Conservation (phyloP, 2,329 filamentous ascomycete species). For the Alternaria sp. region DNA sequence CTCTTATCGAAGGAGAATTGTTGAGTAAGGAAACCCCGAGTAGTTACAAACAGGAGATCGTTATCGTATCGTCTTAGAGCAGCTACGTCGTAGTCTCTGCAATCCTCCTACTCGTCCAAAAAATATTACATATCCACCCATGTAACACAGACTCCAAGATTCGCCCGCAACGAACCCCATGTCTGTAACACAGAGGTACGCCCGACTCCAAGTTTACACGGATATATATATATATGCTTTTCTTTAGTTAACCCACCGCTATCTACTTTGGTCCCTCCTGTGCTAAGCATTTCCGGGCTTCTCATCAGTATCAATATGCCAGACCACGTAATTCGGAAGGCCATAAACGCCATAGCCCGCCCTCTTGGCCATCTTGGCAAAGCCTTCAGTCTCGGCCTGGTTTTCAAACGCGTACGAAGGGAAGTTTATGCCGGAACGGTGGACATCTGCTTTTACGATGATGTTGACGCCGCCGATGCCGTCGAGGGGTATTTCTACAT, state of each 20-base stretch:
- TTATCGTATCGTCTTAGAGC: constrained; percentile 6
- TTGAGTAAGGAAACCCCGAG: neutral
- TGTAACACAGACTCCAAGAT: constrained; percentile 9
- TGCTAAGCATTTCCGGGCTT: constrained; percentile 76
- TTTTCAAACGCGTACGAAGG: constrained; percentile 97
- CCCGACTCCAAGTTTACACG: constrained; percentile 21
- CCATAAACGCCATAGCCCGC: constrained; percentile 93
- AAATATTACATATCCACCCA: neutral
- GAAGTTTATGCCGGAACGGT: constrained; percentile 97
- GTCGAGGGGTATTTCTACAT: constrained; percentile 90
- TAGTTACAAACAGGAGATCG: constrained; percentile 2
- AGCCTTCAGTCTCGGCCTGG: constrained; percentile 97
- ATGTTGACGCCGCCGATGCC: constrained; percentile 98
- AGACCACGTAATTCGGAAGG: constrained; percentile 96
- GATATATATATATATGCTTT: constrained; percentile 12
- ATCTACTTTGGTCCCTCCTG: neutral
- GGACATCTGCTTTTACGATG: constrained; percentile 95
- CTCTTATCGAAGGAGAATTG: neutral
- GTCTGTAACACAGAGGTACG: constrained; percentile 6
- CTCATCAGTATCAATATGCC: constrained; percentile 97
- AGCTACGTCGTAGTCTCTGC: constrained; percentile 2
- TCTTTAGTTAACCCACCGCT: neutral
- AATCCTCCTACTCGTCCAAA: constrained; percentile 2
- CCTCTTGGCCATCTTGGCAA: constrained; percentile 97
- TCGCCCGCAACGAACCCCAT: constrained; percentile 5